phyloP scores from a whole-genome alignment of 106 monocot species.

The Phalaenopsis aphrodite region DNA sequence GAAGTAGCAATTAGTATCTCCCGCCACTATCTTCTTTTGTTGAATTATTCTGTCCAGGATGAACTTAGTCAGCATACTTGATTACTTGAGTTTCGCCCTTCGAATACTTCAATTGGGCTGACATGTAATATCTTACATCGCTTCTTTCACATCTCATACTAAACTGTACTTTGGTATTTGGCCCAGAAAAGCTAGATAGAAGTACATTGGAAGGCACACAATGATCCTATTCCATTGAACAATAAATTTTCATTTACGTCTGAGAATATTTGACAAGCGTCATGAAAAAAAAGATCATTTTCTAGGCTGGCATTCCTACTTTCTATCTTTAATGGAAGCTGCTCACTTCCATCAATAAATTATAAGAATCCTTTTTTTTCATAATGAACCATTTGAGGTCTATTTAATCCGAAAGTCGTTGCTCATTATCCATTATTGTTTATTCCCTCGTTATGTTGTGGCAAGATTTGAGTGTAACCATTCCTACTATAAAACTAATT shows the following conservation, averaged over 20 bases:
- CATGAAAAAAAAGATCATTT: neutral
- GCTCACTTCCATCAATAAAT: too few relatives aligned
- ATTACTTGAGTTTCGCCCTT: neutral
- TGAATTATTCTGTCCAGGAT: neutral
- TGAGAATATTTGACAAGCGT: neutral
- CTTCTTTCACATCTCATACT: neutral
- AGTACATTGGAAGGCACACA: neutral
- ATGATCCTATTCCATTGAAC: neutral
- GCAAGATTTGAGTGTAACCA: too few relatives aligned
- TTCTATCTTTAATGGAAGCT: neutral
- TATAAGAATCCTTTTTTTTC: too few relatives aligned
- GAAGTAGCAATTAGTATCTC: neutral
- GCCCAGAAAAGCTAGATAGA: neutral
- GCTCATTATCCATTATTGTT: too few relatives aligned
- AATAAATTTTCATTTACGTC: neutral
- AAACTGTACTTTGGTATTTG: neutral
- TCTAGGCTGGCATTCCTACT: neutral
- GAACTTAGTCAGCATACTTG: neutral
- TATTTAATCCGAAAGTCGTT: too few relatives aligned
- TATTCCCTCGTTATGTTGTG: too few relatives aligned
- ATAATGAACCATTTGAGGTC: too few relatives aligned
- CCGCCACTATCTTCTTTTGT: neutral
- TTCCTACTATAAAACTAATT: too few relatives aligned
- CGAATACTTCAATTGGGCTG: neutral
- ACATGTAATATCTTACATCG: neutral